These are phyloP conservation scores for Aspergillus sp. DNA, from an alignment of 2,329 filamentous ascomycete species.

Conservation along the genomic window DNA sequence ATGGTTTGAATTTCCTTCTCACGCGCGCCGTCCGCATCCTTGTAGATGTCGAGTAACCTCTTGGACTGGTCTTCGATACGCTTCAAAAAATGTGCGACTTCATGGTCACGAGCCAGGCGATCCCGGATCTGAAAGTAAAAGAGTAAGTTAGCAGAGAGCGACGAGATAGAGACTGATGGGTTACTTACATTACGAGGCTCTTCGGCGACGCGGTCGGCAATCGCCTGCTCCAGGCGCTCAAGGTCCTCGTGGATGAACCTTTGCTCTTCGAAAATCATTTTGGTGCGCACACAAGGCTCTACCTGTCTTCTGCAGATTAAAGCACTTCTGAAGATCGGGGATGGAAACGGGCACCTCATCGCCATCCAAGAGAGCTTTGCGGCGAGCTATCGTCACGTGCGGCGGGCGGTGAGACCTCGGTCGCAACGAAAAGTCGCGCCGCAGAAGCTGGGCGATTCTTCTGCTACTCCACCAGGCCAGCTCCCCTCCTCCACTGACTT, in stretches of 20 bases:
- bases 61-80: conserved; percentile 85
- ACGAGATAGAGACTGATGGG: conserved; percentile 5
- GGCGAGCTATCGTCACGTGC: conserved; percentile 28
- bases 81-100: conserved; percentile 80
- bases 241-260: conserved; percentile 93
- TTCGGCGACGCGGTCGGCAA: conserved; percentile 83
- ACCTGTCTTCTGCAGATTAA: neutral
- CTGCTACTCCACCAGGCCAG: conserved; percentile 8
- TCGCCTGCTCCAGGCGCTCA: conserved; percentile 90
- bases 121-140: conserved; percentile 74
- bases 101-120: conserved; percentile 85
- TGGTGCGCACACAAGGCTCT: conserved; percentile 9
- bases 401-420: conserved; percentile 19
- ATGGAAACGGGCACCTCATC: conserved; percentile 8
- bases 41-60: conserved; percentile 79
- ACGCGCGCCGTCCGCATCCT: conserved; percentile 71
- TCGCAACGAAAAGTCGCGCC: conserved; percentile 28
- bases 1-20: conserved; percentile 81
- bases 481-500: conserved; percentile 1
- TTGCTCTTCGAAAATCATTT: conserved; percentile 88
- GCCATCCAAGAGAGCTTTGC: conserved; percentile 28
- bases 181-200: conserved; percentile 79
- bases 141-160: conserved; percentile 21
- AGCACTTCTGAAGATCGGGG: neutral
- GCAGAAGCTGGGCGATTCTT: conserved; percentile 8